These are phyloP conservation scores for Balakata baccata DNA, from an alignment of 345 rosid species.

Conservation along the genomic window DNA sequence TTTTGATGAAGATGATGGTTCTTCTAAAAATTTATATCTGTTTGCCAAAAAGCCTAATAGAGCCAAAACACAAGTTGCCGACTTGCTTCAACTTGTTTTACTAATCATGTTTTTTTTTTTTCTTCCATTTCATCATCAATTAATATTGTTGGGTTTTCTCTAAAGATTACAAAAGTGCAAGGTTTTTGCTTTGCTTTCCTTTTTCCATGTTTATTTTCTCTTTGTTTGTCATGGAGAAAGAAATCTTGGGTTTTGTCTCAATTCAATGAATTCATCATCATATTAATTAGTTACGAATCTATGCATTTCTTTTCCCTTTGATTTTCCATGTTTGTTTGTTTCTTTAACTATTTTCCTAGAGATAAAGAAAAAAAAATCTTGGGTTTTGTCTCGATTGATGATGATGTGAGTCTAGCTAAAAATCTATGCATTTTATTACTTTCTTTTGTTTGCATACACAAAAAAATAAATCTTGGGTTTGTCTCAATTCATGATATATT, in stretches of 20 bases:
- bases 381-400: neutral
- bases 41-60: too few relatives aligned
- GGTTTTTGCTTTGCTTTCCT: conserved; percentile 18
- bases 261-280: too few relatives aligned
- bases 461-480: too few relatives aligned
- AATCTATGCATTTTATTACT: too few relatives aligned
- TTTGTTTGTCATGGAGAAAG: neutral
- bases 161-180: conserved; percentile 18
- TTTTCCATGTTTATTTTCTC: neutral
- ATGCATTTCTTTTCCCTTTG: neutral
- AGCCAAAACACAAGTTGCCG: neutral
- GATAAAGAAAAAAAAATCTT: neutral
- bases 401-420: too few relatives aligned
- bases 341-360: neutral
- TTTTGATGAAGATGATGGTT: too few relatives aligned
- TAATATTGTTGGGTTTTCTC: too few relatives aligned
- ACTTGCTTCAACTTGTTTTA: conserved; percentile 28
- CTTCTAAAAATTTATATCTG: too few relatives aligned
- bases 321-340: neutral
- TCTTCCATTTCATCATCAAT: too few relatives aligned
- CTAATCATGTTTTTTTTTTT: conserved; percentile 27
- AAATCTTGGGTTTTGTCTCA: conserved; percentile 1
- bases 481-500: too few relatives aligned
- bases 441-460: too few relatives aligned
- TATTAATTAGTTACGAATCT: neutral